Conservation (phyloP, 495 filamentous ascomycete species). For the Aspergillus ostianus region DNA sequence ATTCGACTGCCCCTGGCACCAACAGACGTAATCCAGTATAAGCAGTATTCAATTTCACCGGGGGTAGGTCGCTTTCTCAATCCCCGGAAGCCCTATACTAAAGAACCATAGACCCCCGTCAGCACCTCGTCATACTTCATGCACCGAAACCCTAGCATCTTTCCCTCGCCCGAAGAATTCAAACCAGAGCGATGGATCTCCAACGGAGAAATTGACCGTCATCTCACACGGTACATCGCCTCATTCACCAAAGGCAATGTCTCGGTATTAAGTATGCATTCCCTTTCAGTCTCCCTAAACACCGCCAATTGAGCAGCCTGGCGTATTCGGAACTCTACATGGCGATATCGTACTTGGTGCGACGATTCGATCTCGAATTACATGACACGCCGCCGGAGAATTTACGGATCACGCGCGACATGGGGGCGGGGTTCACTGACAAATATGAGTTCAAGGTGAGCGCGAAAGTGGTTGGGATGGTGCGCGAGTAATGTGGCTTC, state of each 20-base stretch:
- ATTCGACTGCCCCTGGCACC: constrained; percentile 43
- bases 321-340: constrained; percentile 33
- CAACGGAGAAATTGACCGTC: constrained; percentile 18
- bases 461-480: neutral
- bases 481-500: neutral
- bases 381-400: constrained; percentile 25
- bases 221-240: constrained; percentile 35
- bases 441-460: neutral
- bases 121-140: constrained; percentile 48
- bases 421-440: neutral
- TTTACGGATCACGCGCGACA: constrained; percentile 12
- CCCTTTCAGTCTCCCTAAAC: neutral
- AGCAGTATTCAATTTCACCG: constrained; percentile 34
- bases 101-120: constrained; percentile 33
- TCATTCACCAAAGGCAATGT: constrained; percentile 46
- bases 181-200: constrained; percentile 51
- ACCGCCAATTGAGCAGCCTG: constrained; percentile 13
- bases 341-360: constrained; percentile 27
- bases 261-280: constrained; percentile 44
- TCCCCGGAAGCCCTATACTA: constrained; percentile 10
- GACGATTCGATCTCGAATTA: constrained; percentile 30
- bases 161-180: constrained; percentile 45
- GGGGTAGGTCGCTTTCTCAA: constrained; percentile 23
- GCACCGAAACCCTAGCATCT: constrained; percentile 46
- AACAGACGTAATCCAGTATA: constrained; percentile 36